phyloP scores from a whole-genome alignment of 345 rosid species.

The Raphanus raphanistrum region DNA sequence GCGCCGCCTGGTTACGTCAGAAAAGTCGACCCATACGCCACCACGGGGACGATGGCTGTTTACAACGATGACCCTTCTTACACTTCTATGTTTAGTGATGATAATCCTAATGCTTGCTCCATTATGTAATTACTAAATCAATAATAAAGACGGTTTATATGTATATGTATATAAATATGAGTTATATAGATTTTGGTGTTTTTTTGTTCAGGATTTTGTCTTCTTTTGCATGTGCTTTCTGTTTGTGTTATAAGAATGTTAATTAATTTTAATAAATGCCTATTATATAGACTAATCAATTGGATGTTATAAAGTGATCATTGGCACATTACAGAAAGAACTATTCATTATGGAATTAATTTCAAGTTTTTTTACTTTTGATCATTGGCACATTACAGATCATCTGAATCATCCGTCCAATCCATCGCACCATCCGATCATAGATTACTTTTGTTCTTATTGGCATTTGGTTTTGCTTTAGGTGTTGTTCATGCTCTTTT shows the following conservation, averaged over 20 bases:
- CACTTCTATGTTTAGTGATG: slow-evolving; percentile 67
- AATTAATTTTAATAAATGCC: neutral
- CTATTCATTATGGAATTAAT: neutral
- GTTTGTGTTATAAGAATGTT: slow-evolving; percentile 18
- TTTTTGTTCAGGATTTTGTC: slow-evolving; percentile 16
- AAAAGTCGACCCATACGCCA: slow-evolving; percentile 53
- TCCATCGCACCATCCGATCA: neutral
- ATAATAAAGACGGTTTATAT: neutral
- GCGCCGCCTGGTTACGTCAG: slow-evolving; percentile 96
- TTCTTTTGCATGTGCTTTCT: slow-evolving; percentile 33
- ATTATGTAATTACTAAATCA: slow-evolving; percentile 51
- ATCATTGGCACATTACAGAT: no score
- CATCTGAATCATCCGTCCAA: no score
- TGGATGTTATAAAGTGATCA: neutral
- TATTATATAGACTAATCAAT: neutral
- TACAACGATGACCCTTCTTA: slow-evolving; percentile 63
- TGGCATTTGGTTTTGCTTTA: neutral
- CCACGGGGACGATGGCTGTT: slow-evolving; percentile 43
- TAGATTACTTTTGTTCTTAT: neutral
- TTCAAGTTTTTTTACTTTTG: neutral
- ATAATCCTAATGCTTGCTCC: slow-evolving; percentile 93
- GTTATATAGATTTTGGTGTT: slow-evolving; percentile 21
- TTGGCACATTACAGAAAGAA: neutral
- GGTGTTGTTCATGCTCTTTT: no score
- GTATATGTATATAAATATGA: neutral